A percentile compares a stretch with the other conserved stretches of the same genome.
These are phyloP conservation scores for Boletus reticulatus DNA, from an alignment of 768 basidiomycete species.

Conservation along the genomic window DNA sequence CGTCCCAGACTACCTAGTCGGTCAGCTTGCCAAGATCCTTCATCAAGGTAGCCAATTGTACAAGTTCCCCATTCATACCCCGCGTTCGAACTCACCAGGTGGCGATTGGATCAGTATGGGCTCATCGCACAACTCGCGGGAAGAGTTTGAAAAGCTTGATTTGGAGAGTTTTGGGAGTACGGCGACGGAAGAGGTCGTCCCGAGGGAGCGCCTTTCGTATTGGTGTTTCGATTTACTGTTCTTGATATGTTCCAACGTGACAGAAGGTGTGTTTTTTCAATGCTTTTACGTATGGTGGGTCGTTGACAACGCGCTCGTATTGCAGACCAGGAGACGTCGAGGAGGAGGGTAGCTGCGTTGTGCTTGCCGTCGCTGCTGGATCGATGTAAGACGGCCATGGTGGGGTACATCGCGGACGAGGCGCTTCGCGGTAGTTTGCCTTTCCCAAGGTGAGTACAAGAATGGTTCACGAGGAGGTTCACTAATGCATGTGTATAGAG, in stretches of 20 bases:
- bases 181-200: constrained; percentile 50
- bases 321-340: constrained; percentile 57
- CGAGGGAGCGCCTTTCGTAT: constrained; percentile 84
- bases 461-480: not conserved
- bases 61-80: constrained; percentile 23
- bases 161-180: constrained; percentile 56
- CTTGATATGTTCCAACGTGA: constrained; percentile 67
- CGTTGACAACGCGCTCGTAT: not conserved
- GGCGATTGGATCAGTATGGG: constrained; percentile 5
- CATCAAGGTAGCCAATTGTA: constrained; percentile 71
- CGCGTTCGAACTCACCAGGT: constrained; percentile 10
- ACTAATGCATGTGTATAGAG: constrained; percentile 39
- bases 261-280: constrained; percentile 44
- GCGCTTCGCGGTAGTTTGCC: constrained; percentile 83
- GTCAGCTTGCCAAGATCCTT: constrained; percentile 66
- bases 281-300: no score
- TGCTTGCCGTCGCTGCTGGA: constrained; percentile 69
- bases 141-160: constrained; percentile 38
- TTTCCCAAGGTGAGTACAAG: constrained; percentile 70
- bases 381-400: constrained; percentile 68
- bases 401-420: constrained; percentile 81
- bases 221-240: constrained; percentile 92
- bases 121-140: constrained; percentile 13
- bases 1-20: constrained; percentile 69
- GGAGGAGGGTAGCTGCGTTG: constrained; percentile 70